phyloP scores from a whole-genome alignment of 352 stramenopile genomes.

The Pythium scleroteichum region DNA sequence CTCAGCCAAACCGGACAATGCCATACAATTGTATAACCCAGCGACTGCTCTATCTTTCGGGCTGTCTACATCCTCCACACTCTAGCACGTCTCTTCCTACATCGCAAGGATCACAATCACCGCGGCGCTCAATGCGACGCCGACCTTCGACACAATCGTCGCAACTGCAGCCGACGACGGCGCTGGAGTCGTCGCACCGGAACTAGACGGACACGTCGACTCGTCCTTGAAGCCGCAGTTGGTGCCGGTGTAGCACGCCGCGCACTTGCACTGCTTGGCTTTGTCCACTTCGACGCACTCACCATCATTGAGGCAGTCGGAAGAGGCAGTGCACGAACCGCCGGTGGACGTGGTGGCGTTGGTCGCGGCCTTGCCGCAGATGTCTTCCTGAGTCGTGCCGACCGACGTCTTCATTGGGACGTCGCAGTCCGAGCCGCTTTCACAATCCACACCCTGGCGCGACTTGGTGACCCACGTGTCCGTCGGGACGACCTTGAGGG shows the following conservation, averaged over 20 bases:
- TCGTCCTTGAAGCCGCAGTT: constrained; percentile 77
- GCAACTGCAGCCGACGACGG: constrained; percentile 3
- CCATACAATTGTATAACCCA: constrained; percentile 30
- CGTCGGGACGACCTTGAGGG: constrained; percentile 58
- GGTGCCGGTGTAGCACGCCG: constrained; percentile 75
- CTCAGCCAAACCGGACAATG: constrained; percentile 43
- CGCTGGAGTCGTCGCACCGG: constrained; percentile 1
- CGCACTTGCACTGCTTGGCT: constrained; percentile 70
- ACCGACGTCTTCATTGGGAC: constrained; percentile 51
- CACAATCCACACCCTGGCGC: constrained; percentile 74
- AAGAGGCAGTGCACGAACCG: constrained; percentile 53
- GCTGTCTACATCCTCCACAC: neutral
- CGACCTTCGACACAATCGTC: neutral
- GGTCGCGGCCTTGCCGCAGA: constrained; percentile 70
- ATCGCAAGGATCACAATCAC: neutral
- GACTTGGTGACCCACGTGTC: constrained; percentile 81
- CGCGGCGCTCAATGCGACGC: neutral
- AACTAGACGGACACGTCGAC: constrained; percentile 15
- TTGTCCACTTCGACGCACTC: constrained; percentile 73
- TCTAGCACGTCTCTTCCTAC: neutral
- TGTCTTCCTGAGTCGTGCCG: constrained; percentile 74
- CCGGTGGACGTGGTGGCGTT: constrained; percentile 32
- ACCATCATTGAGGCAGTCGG: constrained; percentile 67
- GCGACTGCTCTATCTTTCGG: constrained; percentile 1
- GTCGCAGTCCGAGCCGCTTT: constrained; percentile 68